Evolutionary conservation across 257 asterid species (phyloP).

Genomic region (Pogostemon cablin): DNA sequence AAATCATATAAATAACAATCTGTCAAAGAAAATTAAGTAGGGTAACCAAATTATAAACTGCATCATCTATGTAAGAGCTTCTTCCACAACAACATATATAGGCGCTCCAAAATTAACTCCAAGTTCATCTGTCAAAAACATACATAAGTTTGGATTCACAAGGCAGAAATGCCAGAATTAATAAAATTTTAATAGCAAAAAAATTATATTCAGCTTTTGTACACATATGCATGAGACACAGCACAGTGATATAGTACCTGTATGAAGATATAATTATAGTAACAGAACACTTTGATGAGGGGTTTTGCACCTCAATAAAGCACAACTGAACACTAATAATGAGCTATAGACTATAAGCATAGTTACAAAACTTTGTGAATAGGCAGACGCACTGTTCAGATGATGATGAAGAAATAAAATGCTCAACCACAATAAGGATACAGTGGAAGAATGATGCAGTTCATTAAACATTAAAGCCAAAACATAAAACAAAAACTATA

Average conservation of each 20-base stretch:
- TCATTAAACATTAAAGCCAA: constrained; percentile 17
- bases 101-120: neutral
- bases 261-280: neutral
- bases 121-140: neutral
- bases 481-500: neutral
- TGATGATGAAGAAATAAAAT: constrained; percentile 11
- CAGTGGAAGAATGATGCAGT: neutral
- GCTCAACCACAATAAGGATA: constrained; percentile 18
- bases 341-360: constrained; percentile 11
- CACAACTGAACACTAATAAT: neutral
- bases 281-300: no score
- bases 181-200: neutral
- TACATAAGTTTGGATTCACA: neutral
- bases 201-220: neutral
- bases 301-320: no score
- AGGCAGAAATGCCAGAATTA: neutral
- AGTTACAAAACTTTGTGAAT: neutral
- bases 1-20: neutral
- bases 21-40: neutral
- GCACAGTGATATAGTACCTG: neutral
- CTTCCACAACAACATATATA: constrained; percentile 13
- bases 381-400: neutral
- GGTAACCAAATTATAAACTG: neutral
- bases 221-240: neutral
- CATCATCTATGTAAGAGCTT: neutral